Evolutionary conservation across 345 rosid species (phyloP).

Genomic region (Sonneratia caseolaris): DNA sequence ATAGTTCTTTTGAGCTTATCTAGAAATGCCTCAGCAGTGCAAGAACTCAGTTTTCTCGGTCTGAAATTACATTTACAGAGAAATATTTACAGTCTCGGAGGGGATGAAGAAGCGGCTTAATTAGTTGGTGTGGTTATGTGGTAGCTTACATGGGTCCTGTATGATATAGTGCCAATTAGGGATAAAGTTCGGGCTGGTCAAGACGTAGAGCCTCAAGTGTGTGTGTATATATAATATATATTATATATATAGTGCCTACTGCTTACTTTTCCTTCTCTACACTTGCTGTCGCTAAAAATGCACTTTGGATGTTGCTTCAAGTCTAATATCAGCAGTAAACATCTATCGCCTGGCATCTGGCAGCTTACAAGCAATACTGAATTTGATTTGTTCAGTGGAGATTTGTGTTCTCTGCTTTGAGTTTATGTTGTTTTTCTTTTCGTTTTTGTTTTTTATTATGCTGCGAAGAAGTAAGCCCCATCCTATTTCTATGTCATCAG

Average conservation of each 20-base stretch:
- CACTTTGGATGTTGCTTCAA: not conserved
- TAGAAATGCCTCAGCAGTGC: not conserved
- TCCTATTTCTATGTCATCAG: too few species aligned
- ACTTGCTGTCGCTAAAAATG: not conserved
- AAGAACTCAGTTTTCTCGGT: not conserved
- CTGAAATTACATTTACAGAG: not conserved
- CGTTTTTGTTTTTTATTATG: not conserved
- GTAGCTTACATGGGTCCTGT: not conserved
- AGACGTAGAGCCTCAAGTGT: not conserved
- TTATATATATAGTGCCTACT: not conserved
- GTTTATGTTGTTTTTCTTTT: too few species aligned
- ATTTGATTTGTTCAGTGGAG: not conserved
- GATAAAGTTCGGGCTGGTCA: not conserved
- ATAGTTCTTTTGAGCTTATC: not conserved
- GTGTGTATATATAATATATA: not conserved
- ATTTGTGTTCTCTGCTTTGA: not conserved
- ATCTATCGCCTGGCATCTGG: not conserved
- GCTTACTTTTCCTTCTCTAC: not conserved
- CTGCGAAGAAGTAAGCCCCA: not conserved
- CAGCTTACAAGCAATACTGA: not conserved
- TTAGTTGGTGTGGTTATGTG: not conserved
- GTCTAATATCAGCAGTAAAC: not conserved
- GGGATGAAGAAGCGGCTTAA: not conserved
- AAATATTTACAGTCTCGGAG: not conserved
- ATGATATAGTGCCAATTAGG: too few species aligned